These are phyloP conservation scores for Colletotrichum musae DNA, from an alignment of 2,329 filamentous ascomycete species.

Conservation along the genomic window DNA sequence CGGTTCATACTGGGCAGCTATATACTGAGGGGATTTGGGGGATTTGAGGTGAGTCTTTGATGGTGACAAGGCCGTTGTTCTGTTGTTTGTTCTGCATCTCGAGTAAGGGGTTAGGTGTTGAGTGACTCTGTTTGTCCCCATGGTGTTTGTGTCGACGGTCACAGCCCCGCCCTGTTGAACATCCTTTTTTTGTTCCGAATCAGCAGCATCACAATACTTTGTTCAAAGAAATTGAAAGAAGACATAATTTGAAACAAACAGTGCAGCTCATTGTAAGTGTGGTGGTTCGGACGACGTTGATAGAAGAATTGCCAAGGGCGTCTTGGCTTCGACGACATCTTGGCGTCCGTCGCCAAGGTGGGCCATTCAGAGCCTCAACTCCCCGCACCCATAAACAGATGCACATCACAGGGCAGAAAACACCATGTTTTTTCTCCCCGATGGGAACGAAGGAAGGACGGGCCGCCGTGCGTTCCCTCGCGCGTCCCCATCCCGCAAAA, in stretches of 20 bases:
- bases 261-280: not conserved
- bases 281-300: conserved; percentile 2
- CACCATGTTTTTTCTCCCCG: not conserved
- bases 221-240: not conserved
- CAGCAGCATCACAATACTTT: too few species aligned
- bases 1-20: not conserved
- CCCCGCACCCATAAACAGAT: conserved; percentile 11
- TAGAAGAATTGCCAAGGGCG: conserved; percentile 30
- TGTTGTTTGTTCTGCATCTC: not conserved
- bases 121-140: too few species aligned
- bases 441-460: too few species aligned
- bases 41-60: not conserved
- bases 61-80: conserved; percentile 16
- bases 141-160: too few species aligned
- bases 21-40: not conserved
- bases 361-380: conserved; percentile 36
- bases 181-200: too few species aligned
- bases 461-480: not conserved
- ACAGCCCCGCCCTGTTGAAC: too few species aligned
- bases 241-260: not conserved
- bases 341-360: conserved; percentile 6
- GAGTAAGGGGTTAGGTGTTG: too few species aligned
- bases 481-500: conserved; percentile 22
- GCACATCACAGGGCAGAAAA: not conserved
- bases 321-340: conserved; percentile 26